Evolutionary conservation across 1,284 basidiomycete species (phyloP), one percentile per base, ranked within the genome.

Genomic region (Marasmius sp.): DNA sequence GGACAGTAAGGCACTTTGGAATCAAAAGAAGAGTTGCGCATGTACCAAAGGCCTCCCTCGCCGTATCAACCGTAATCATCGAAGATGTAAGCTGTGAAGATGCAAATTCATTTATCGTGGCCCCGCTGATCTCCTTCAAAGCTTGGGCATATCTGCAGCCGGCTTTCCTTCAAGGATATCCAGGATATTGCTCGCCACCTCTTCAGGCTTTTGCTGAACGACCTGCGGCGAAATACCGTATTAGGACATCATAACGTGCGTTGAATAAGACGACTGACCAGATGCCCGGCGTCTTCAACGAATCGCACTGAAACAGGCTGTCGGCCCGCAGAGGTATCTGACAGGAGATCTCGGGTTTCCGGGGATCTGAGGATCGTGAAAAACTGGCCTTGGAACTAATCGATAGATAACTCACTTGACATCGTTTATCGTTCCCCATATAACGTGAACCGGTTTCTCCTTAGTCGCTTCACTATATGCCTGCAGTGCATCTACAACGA

Each of bases 341-440:
- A 48, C 45, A 61, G 62, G 4, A 64, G 47, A 12, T 53, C 34
- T 38, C 58, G 54, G 14, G 58, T 47, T 58, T 60, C 60, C 49
- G 61, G 60, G 33, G 58, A 38, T 14, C 60, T 59, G 36, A 1
- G 48, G 7, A 45, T 33, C 11, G 34, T 45, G 12, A 56, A 38
- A 37, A n/a, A 16, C 2, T 20, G 8, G 16, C 5, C 20, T n/a
- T 39, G 52, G 14, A 20, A 4, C 36, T n/a, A 6, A n/a, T 22
- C 33, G 34, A 20, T 6, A 52, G n/a, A 39, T 8, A 11, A 63
- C 65, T 43, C 33, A 67, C 66, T 59, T 61, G 45, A 67, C 54
- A 49, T 67, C 62, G 14, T 64, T 52, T 48, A 64, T 57, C n/a
- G 59, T 56, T 36, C 66, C 66, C 62, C 64, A 67, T 10, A 67